Conservation (phyloP, 371 early-diverging fungal species). For the Funneliformis caledonium region DNA sequence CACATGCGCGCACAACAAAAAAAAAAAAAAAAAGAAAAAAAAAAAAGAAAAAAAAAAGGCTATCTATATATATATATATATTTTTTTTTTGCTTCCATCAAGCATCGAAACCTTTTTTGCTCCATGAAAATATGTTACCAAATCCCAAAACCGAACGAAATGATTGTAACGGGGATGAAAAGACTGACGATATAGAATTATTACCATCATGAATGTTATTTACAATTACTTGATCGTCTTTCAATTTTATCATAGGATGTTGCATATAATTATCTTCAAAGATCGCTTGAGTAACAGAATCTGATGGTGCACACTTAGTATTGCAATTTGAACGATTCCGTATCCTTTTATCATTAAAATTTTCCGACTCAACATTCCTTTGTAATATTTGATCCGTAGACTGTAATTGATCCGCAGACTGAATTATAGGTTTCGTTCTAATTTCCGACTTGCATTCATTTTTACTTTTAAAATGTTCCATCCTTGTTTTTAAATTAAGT, state of each 20-base stretch:
- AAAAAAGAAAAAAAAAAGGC: no score
- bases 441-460: neutral
- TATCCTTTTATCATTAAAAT: neutral
- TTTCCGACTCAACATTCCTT: neutral
- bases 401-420: neutral
- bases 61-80: no score
- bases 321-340: neutral
- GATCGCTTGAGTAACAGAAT: neutral
- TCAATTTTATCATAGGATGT: neutral
- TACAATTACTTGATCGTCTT: neutral
- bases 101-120: neutral
- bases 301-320: neutral
- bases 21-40: no score
- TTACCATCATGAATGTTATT: neutral
- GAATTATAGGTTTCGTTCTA: neutral
- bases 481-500: neutral
- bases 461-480: neutral
- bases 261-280: neutral
- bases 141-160: neutral
- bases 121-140: neutral
- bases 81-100: neutral
- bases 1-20: neutral
- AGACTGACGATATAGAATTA: neutral
- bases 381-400: neutral
- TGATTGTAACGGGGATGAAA: neutral